These are phyloP conservation scores for Boletus tylopilopsis DNA, from an alignment of 768 basidiomycete genomes.

Conservation along the genomic window DNA sequence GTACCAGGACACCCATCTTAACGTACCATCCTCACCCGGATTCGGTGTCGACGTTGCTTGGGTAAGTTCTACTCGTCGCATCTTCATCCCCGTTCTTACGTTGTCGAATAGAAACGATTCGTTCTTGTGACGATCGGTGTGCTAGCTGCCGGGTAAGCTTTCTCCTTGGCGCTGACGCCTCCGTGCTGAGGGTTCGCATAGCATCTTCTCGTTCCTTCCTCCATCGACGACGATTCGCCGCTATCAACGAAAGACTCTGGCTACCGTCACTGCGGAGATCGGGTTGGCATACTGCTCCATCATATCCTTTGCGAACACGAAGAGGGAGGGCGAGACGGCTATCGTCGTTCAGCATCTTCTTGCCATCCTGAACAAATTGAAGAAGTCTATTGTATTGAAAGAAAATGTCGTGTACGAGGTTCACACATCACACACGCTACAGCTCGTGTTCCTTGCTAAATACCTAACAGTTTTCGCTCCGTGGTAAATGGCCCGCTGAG, in stretches of 20 bases:
- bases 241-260: conserved; percentile 68
- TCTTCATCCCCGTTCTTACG: not conserved
- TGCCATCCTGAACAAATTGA: conserved; percentile 72
- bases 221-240: conserved; percentile 70
- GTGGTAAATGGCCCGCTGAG: conserved; percentile 77
- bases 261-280: conserved; percentile 63
- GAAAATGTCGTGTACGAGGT: conserved; percentile 69
- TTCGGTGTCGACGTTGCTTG: conserved; percentile 68
- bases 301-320: conserved; percentile 64
- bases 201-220: conserved; percentile 69
- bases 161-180: not conserved
- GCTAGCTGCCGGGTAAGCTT: conserved; percentile 66
- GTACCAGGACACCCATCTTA: conserved; percentile 56
- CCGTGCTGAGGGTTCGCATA: conserved; percentile 21
- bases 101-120: conserved; percentile 50
- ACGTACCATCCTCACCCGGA: conserved; percentile 48
- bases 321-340: conserved; percentile 44
- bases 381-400: conserved; percentile 52
- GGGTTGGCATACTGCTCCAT: conserved; percentile 75
- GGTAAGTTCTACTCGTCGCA: conserved; percentile 36
- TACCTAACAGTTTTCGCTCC: conserved; percentile 57
- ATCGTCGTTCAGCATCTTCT: conserved; percentile 63
- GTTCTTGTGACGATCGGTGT: conserved; percentile 71
- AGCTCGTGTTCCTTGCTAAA: not conserved
- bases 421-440: conserved; percentile 4